Base-by-base conservation (phyloP, 768 basidiomycete species). In the Harrya chromipes region DNA sequence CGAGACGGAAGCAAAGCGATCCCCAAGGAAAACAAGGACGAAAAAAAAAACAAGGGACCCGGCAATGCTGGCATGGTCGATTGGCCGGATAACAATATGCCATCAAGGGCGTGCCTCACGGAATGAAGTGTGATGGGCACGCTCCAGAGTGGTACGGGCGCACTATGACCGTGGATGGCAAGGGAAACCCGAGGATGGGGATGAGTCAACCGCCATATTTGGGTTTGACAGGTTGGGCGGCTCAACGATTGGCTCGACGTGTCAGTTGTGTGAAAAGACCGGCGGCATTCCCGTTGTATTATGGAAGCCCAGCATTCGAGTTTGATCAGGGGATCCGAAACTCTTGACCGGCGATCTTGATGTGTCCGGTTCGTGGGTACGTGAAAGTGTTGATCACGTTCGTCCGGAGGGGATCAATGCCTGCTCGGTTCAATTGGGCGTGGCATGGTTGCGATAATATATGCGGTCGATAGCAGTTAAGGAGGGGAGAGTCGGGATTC, bases 201-300 rank as follows among this genome's bases (percentile, higher is more conserved):
- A 19, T 33, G 19, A 36, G 35, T 20, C 12, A 5, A 34, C 29
- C 20, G 41, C 44, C 29, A 46, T 20, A 24, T 59, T 57, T 58
- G 38, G 43, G 36, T 48, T 59, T 54, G 56, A 35, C 35, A 26
- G 33, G 1, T 9, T 14, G 17, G 20, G 4, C 12, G n/a, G n/a
- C n/a, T n/a, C n/a, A n/a, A n/a, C n/a, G n/a, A n/a, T n/a, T n/a
- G 39, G 37, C 41, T 49, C 40, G 47, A 49, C 35, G 2, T 19
- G 24, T 24, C 33, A 9, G 46, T 31, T 49, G 58, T 58, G 58
- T 43, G 57, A 58, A 58, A 13, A 31, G 29, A 38, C 44, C 27
- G 41, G 57, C 41, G 45, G 47, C 16, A 46, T 16, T 35, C 6
- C 14, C 33, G 14, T 33, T 16, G 33, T n/a, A 21, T 17, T 17